phyloP scores from a whole-genome alignment of 192 early-diverging fungal species.

The Mortierella alpina region DNA sequence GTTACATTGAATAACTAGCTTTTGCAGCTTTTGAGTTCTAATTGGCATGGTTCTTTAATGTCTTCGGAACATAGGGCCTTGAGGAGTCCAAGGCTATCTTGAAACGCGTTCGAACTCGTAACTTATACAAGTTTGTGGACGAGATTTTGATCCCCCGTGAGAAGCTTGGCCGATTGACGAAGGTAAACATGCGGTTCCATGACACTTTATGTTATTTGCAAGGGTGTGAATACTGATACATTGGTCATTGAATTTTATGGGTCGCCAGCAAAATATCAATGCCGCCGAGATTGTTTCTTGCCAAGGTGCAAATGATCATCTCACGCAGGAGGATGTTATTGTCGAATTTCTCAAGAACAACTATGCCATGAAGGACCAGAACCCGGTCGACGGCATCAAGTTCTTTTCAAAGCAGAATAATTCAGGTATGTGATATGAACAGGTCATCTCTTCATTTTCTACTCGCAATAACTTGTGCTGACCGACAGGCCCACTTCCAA shows the following conservation, averaged over 20 bases:
- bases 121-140: slow-evolving; percentile 91
- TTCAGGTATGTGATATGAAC: background rate
- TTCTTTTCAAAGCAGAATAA: slow-evolving; percentile 80
- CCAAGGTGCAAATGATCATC: slow-evolving; percentile 67
- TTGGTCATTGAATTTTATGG: background rate
- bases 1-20: no score
- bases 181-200: slow-evolving; percentile 45
- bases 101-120: slow-evolving; percentile 77
- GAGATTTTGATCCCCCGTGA: slow-evolving; percentile 74
- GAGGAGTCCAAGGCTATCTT: slow-evolving; percentile 76
- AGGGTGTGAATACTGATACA: background rate
- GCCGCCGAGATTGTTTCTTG: slow-evolving; percentile 69
- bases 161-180: slow-evolving; percentile 48
- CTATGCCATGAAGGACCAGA: slow-evolving; percentile 87
- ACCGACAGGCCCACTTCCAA: background rate
- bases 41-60: background rate
- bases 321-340: slow-evolving; percentile 79
- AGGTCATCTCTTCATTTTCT: background rate
- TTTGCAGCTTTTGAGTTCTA: no score
- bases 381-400: slow-evolving; percentile 86
- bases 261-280: slow-evolving; percentile 55
- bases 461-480: background rate
- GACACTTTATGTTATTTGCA: background rate
- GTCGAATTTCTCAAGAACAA: slow-evolving; percentile 77
- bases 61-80: slow-evolving; percentile 48